A percentile compares a stretch with the other conserved stretches of the same genome.
phyloP scores from a whole-genome alignment of 2,329 filamentous ascomycete genomes.

The Neocatenulostroma microsporum region DNA sequence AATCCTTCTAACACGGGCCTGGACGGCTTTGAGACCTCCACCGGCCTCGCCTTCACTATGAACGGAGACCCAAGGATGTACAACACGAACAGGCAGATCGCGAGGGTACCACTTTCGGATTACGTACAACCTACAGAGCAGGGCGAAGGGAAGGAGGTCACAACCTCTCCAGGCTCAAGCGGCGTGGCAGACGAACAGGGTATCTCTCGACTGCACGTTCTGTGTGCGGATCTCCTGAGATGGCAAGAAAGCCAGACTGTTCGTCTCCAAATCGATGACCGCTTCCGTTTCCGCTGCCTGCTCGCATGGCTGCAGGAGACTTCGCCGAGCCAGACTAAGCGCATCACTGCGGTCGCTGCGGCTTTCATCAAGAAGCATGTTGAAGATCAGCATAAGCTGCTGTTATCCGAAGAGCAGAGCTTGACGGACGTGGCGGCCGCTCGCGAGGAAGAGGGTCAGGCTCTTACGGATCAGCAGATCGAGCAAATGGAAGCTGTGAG shows the following conservation, averaged over 20 bases:
- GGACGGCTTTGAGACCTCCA: too few species aligned
- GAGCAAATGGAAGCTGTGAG: background rate
- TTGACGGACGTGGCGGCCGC: slow-evolving; percentile 3
- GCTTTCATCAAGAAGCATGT: slow-evolving; percentile 4
- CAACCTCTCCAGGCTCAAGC: too few species aligned
- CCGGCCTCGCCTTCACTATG: too few species aligned
- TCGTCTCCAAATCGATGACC: background rate
- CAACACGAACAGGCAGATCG: too few species aligned
- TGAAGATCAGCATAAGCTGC: background rate
- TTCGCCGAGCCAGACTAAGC: background rate
- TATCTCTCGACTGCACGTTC: too few species aligned
- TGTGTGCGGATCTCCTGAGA: too few species aligned
- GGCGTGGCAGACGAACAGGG: too few species aligned
- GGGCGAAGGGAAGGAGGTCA: too few species aligned
- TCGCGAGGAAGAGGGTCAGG: background rate
- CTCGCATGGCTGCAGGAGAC: background rate
- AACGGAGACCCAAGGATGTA: too few species aligned
- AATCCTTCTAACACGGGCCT: too few species aligned
- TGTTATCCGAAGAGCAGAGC: slow-evolving; percentile 4
- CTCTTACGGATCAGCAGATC: background rate
- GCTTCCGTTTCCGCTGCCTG: background rate
- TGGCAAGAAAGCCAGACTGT: background rate
- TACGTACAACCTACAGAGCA: too few species aligned
- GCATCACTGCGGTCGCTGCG: slow-evolving; percentile 2
- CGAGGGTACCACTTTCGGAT: too few species aligned